Conservation (phyloP, 2,329 filamentous ascomycete genomes). For the Didymosphaeria variabile region DNA sequence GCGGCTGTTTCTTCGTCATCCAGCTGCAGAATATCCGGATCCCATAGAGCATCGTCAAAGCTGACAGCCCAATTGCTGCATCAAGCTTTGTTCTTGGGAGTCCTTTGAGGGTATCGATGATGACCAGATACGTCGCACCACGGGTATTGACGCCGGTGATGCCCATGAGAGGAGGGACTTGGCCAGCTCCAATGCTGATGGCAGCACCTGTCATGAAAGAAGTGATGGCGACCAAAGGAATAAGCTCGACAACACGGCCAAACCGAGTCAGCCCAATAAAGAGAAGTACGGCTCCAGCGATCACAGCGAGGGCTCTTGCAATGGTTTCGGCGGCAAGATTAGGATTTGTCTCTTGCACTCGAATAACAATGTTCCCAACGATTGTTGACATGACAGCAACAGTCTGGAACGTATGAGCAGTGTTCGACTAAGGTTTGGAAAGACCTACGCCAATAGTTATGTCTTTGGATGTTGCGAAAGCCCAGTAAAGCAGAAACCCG, state of each 20-base stretch:
- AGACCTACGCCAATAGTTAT: constrained; percentile 90
- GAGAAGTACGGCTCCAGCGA: constrained; percentile 80
- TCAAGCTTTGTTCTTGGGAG: constrained; percentile 75
- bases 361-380: constrained; percentile 79
- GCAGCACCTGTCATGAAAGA: constrained; percentile 99
- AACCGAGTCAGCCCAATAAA: constrained; percentile 80
- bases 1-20: constrained; percentile 74
- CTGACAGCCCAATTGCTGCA: constrained; percentile 86
- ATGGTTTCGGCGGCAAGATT: constrained; percentile 60
- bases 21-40: constrained; percentile 69
- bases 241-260: constrained; percentile 94
- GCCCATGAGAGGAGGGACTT: constrained; percentile 83
- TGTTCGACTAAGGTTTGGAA: constrained; percentile 1
- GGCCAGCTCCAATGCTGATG: constrained; percentile 84
- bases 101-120: constrained; percentile 84
- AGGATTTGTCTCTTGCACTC: constrained; percentile 63
- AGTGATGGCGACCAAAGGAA: constrained; percentile 87
- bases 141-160: constrained; percentile 78
- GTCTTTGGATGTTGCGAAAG: constrained; percentile 97
- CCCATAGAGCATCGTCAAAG: constrained; percentile 79
- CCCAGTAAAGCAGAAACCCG: constrained; percentile 94
- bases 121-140: constrained; percentile 80
- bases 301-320: constrained; percentile 80
- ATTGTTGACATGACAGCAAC: constrained; percentile 96
- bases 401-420: constrained; percentile 62